phyloP scores from a whole-genome alignment of 257 asterid genomes.

The Datura wrightii region DNA sequence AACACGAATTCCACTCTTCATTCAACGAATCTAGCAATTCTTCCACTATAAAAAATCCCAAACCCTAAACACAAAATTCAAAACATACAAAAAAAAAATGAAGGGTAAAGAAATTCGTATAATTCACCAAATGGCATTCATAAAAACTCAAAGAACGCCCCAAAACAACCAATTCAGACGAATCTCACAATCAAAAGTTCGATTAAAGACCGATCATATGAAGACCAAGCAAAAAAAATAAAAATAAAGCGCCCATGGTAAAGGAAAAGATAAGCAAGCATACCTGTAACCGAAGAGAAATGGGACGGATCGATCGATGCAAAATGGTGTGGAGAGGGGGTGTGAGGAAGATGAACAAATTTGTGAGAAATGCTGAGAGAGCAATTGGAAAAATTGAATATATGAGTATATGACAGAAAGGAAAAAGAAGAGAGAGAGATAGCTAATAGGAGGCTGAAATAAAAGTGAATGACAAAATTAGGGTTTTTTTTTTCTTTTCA shows the following conservation, averaged over 20 bases:
- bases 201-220: constrained; percentile 19
- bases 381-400: neutral
- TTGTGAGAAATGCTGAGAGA: neutral
- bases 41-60: constrained; percentile 10
- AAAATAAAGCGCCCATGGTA: too few relatives aligned
- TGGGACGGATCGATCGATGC: neutral
- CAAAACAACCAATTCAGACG: neutral
- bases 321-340: neutral
- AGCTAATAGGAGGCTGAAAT: too few relatives aligned
- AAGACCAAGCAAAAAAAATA: neutral
- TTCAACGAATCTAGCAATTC: constrained; percentile 4
- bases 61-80: constrained; percentile 12
- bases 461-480: too few relatives aligned
- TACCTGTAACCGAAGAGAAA: neutral
- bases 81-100: neutral
- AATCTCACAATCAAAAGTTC: neutral
- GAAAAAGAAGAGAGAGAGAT: neutral
- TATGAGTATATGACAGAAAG: neutral
- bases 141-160: neutral
- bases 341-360: neutral
- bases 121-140: constrained; percentile 20
- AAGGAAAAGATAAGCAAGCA: neutral
- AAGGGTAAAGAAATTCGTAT: too few relatives aligned
- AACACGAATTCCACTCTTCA: neutral
- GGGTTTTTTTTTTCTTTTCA: neutral